A percentile compares a stretch with the other conserved stretches of the same genome.
Conservation (phyloP, 2,329 filamentous ascomycete genomes). For the Talaromyces marneffei region DNA sequence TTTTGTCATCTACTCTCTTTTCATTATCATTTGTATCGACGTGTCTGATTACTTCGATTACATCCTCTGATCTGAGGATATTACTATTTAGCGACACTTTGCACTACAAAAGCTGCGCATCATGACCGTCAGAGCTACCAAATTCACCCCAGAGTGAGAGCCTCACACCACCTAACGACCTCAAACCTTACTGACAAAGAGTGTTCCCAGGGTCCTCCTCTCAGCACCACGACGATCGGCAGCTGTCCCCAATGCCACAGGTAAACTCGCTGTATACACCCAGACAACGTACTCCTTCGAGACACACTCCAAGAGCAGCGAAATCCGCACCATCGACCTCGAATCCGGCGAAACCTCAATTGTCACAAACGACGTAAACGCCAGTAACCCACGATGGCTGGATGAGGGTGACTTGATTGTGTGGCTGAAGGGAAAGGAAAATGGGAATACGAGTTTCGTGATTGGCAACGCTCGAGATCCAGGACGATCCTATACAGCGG, state of each 20-base stretch:
- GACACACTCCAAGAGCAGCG: slow-evolving; percentile 42
- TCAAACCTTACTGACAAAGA: background rate
- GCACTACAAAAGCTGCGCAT: background rate
- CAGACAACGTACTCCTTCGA: slow-evolving; percentile 48
- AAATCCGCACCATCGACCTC: slow-evolving; percentile 43
- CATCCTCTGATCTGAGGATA: background rate
- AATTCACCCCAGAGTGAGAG: slow-evolving; percentile 39
- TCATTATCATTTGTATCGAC: background rate
- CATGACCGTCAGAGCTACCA: slow-evolving; percentile 38
- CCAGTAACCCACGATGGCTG: slow-evolving; percentile 45
- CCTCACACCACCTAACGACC: slow-evolving; percentile 8
- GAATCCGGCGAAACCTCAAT: slow-evolving; percentile 35
- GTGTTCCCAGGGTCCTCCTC: slow-evolving; percentile 37
- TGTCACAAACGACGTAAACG: slow-evolving; percentile 40
- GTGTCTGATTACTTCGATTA: background rate
- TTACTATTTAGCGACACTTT: too few species aligned
- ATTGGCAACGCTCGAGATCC: slow-evolving; percentile 37
- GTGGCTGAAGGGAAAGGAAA: slow-evolving; percentile 42
- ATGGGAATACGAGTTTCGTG: slow-evolving; percentile 44
- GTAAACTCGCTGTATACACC: slow-evolving; percentile 44
- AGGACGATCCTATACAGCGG: slow-evolving; percentile 41
- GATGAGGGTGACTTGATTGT: slow-evolving; percentile 39
- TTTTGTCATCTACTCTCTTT: background rate
- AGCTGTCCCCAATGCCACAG: slow-evolving; percentile 41
- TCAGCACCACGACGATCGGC: slow-evolving; percentile 43